Evolutionary conservation across 805 yeast genomes (phyloP), one percentile per base, ranked within the genome.

Genomic region (Teunomyces cretensis): DNA sequence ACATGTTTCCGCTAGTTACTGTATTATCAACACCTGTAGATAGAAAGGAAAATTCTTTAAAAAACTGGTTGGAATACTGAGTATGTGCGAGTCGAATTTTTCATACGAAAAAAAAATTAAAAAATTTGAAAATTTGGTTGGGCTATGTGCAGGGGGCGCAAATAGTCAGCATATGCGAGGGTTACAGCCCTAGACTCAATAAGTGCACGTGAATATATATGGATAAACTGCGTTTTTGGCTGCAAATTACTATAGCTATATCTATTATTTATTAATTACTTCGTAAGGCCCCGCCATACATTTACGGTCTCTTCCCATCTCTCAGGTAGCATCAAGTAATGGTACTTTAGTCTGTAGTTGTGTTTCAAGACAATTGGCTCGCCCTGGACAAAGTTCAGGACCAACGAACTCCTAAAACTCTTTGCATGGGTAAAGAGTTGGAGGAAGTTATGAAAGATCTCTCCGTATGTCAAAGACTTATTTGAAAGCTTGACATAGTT

Each of bases 1-100:
- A 84, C 90, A 85, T 85, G 59, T 55, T 66, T 35, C 41, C 41
- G 41, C 31, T 37, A 28, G 41, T 28, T 37, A 37, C 41, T 26
- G 41, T 37, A 22, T 26, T 26, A 26, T 26, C 28, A 26, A 26
- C 38, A 35, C 38, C 38, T 35, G 38, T 35, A 35, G 38, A 35
- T 35, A 35, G 27, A 35, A 35, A 35, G 38, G 38, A 35, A 35
- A 35, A 35, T 35, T 35, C 38, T 35, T 35, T 35, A 35, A 35
- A 35, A 35, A 35, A 35, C 38, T 35, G 38, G 38, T 17, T 35
- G 38, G 38, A 26, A 17, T 37, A 37, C 14, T 37, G 41, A 37
- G 41, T 37, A 28, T 30, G 41, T 37, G 41, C 30, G 41, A 37
- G 41, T 26, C 32, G 33, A 17, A 26, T 39, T 39, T 39, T 39